Base-by-base conservation (phyloP, 305 asterid species). In the Fraxinus velutina region DNA sequence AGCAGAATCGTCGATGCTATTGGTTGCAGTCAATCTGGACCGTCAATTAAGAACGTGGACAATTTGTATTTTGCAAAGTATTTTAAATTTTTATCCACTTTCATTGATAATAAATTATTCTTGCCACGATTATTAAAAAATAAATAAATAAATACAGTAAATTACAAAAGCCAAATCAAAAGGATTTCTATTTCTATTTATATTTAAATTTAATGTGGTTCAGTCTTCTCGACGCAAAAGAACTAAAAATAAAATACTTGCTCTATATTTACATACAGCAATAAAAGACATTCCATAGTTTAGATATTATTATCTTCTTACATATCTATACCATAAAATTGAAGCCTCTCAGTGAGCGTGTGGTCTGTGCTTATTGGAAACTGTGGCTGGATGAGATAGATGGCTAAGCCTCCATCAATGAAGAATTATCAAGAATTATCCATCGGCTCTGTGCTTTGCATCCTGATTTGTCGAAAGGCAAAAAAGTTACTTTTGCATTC, bases 21-120 rank as follows among this genome's bases (percentile, higher is more conserved):
- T 62, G 8, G 60, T 64, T 71, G 85, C 85, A 42, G 52, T 19
- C 81, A 77, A 84, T 84, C 87, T 66, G 55, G 83, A 47, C 84
- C 87, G 7, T 36, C 10, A 39, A 47, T 15, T 62, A 77, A 1
- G 72, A 60, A 6, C 75, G 80, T 9, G 27, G 13, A 13, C 37
- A 57, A 57, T 50, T 77, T 77, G 72, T n/a, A 13, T 3, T n/a
- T 27, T 32, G 34, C 24, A 21, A 21, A 60, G 15, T 60, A 60
- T 60, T 60, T 21, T 19, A 17, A 60, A 6, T 60, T 60, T 39
- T 39, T 1, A 42, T 10, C 52, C n/a, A 10, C 52, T 42, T 42
- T 13, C 15, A 10, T 42, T 42, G 4, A 42, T 42, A 10, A 42
- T 42, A 10, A 42, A 37, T 37, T 37, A 42, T 42, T 42, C 52